Percentiles rank a stretch among this genome's conserved stretches.
Evolutionary conservation across 169 alveolate species (phyloP).

Genomic region (Theileria equi): DNA sequence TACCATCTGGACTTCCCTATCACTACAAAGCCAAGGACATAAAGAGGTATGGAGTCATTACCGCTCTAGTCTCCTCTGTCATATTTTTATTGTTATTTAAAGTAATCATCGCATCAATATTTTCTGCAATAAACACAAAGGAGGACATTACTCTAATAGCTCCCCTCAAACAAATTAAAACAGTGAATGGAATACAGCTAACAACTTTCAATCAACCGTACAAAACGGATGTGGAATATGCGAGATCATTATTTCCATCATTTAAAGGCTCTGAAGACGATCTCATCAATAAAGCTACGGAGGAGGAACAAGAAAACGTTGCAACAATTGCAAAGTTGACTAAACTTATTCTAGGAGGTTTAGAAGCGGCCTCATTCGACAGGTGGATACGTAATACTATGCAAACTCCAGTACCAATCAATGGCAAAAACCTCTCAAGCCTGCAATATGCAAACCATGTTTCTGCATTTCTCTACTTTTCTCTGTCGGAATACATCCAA

Average conservation of each 20-base stretch:
- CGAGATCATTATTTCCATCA: not conserved
- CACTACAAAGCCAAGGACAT: slow-evolving; percentile 41
- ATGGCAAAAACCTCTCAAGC: not conserved
- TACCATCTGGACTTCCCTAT: slow-evolving; percentile 46
- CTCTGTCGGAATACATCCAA: not conserved
- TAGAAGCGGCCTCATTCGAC: slow-evolving; percentile 1
- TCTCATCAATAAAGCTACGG: slow-evolving; percentile 4
- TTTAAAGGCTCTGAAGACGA: slow-evolving; percentile 4
- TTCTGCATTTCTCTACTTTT: not conserved
- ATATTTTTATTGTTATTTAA: slow-evolving; percentile 24
- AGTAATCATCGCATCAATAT: not conserved
- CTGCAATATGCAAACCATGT: not conserved
- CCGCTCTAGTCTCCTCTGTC: slow-evolving; percentile 17
- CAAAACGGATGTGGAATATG: slow-evolving; percentile 3
- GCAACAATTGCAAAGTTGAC: not conserved
- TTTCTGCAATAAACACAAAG: slow-evolving; percentile 1
- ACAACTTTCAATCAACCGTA: not conserved
- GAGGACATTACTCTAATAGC: not conserved
- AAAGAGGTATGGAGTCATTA: slow-evolving; percentile 10
- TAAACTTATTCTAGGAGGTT: not conserved
- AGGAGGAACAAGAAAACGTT: not conserved
- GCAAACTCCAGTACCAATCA: not conserved
- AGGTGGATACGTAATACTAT: slow-evolving; percentile 2
- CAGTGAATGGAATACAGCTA: not conserved
- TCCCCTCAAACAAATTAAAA: not conserved